Base-by-base conservation (phyloP, 805 yeast genomes). In the Candida lessepsii region DNA sequence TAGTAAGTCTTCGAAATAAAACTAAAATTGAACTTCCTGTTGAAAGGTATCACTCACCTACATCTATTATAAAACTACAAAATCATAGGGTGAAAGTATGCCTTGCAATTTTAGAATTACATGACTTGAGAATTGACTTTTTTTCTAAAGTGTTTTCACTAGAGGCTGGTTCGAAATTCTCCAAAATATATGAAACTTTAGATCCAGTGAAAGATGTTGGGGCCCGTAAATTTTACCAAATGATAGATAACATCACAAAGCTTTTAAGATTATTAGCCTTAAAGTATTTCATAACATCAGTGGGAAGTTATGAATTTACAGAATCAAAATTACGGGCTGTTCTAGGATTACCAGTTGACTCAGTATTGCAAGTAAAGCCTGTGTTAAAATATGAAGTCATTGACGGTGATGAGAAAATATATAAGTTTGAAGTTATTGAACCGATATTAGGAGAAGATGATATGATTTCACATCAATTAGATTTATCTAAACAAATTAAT, bases 221-320 rank as follows among this genome's bases (percentile, higher is more conserved):
- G 1, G 35, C 32, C 9, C 16, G 16, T 13, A 32, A 29, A 15
- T 39, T 37, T 19, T 47, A 28, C 25, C 23, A 39, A n/a, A 20
- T 45, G 3, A 27, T 45, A 15, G 19, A 39, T 25, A 9, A 31
- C 3, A 17, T 44, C 2, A n/a, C 41, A 7, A 36, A 29, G 21
- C 32, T 37, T 9, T 23, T 47, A 5, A 37, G 25, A 19, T 24
- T 42, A 9, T 34, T 47, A 34, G 34, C 39, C 10, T 29, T 47
- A 14, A 47, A 42, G 26, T 37, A 30, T n/a, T 24, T 44, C 9
- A 27, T 46, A 4, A 35, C 39, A 9, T 33, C 37, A 5, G 31
- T 34, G 4, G 48, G 48, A 8, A 15, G 34, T 28, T 17, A 25
- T 17, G 25, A 39, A 21, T 11, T 33, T 2, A 21, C 33, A 2